Base-by-base conservation (phyloP, 2,329 filamentous ascomycete species). In the Neopestalotiopsis rosae region DNA sequence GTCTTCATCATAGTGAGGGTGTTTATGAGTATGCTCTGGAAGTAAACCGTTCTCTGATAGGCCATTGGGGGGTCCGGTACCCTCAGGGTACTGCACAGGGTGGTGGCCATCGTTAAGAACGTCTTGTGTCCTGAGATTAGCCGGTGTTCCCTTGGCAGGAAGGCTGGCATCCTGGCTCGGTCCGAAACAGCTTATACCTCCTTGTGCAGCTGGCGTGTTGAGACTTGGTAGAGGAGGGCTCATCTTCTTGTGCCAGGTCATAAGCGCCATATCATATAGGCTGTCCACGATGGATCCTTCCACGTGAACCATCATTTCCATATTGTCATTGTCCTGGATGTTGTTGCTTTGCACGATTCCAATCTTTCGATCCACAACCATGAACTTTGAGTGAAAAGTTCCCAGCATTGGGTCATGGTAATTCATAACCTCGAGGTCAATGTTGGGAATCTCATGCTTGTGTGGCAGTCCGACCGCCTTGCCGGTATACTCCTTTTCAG, bases 221-320 rank as follows among this genome's bases (percentile, higher is more conserved):
- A 86, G 78, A 66, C 82, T 86, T 4, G 90, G 90, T 6, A 92
- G 76, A 0, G 88, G 83, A 1, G 91, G 90, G 0, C 89, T 80
- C 0, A 94, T 76, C 1, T 81, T 79, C 69, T 89, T 90, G 71
- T 91, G 84, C 92, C 92, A 95, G 0, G 90, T 91, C 7, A 94
- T 85, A 52, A 94, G 77, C 0, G 91, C 91, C 71, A 90, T 90
- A 71, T 95, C 93, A 76, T 94, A 94, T 30, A 95, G 79, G 1
- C 89, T 89, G 73, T 94, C 91, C 0, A 95, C 92, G 68, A 95
- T 92, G 0, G 91, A 88, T 0, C 93, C 93, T 79, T 95, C 92
- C 0, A 94, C 77, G 67, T 93, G 92, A 2, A 88, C 85, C 87
- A 94, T 90, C 92, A 95, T 94, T 78, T 95, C 93, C 67, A 94